Percentiles rank a stretch among this genome's conserved stretches.
phyloP scores from a whole-genome alignment of 2,329 filamentous ascomycete species.

The Hypoxylon sp. region DNA sequence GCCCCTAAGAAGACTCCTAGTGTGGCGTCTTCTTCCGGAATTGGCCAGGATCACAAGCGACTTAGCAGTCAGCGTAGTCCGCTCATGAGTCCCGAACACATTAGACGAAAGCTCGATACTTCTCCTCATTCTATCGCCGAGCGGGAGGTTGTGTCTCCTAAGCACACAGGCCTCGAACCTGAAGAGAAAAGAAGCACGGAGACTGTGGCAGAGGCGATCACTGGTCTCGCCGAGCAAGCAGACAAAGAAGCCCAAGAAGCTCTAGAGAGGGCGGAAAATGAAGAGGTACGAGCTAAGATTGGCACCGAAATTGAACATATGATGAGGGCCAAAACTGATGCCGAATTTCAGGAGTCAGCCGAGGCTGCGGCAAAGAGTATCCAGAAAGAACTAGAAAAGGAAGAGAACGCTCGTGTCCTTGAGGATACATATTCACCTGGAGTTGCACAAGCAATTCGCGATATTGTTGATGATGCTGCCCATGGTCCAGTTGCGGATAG shows the following conservation, averaged over 20 bases:
- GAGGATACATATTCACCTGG: conserved; percentile 67
- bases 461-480: conserved; percentile 69
- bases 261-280: conserved; percentile 69
- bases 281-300: conserved; percentile 65
- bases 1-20: conserved; percentile 66
- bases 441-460: conserved; percentile 64
- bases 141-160: conserved; percentile 31
- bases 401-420: conserved; percentile 67
- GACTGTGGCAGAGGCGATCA: conserved; percentile 79
- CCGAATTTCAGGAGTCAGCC: conserved; percentile 67
- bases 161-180: conserved; percentile 16
- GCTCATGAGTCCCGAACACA: conserved; percentile 62
- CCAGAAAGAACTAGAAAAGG: conserved; percentile 69
- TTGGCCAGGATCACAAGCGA: conserved; percentile 59
- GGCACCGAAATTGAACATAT: conserved; percentile 65
- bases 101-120: conserved; percentile 53
- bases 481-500: conserved; percentile 81
- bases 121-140: conserved; percentile 51
- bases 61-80: conserved; percentile 61
- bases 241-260: conserved; percentile 74
- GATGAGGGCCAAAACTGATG: conserved; percentile 66
- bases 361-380: conserved; percentile 64
- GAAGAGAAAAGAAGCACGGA: conserved; percentile 64
- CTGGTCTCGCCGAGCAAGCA: conserved; percentile 71
- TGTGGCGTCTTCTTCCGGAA: conserved; percentile 57